Conservation (phyloP, 2,329 filamentous ascomycete species). For the Hypoxylon sp. region DNA sequence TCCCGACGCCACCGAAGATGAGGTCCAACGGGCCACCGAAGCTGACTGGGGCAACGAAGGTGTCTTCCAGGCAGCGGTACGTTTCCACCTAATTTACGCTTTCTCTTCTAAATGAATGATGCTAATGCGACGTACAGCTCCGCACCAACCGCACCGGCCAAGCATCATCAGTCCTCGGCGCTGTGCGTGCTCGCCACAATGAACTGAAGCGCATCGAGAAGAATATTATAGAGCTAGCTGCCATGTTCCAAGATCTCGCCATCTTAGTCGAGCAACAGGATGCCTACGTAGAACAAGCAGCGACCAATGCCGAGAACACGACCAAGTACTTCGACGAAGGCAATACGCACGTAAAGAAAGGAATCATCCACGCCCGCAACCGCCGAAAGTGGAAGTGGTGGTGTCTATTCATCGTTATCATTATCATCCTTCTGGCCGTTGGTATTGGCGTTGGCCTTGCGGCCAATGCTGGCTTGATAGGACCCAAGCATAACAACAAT, state of each 20-base stretch:
- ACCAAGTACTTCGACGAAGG: conserved; percentile 75
- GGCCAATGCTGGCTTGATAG: conserved; percentile 19
- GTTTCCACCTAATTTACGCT: conserved; percentile 51
- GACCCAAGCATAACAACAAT: neutral
- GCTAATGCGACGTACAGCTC: conserved; percentile 63
- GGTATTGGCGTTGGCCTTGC: conserved; percentile 60
- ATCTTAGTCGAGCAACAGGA: conserved; percentile 81
- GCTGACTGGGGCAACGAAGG: conserved; percentile 82
- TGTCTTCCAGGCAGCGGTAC: conserved; percentile 84
- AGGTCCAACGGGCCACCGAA: conserved; percentile 76
- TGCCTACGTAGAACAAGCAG: conserved; percentile 69
- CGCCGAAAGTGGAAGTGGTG: conserved; percentile 86
- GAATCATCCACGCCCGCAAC: conserved; percentile 74
- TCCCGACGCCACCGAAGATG: conserved; percentile 79
- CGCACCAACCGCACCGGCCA: conserved; percentile 80
- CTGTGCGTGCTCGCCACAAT: conserved; percentile 84
- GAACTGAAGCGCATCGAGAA: conserved; percentile 85
- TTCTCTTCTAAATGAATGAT: conserved; percentile 8
- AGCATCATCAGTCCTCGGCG: conserved; percentile 78
- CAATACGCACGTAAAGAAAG: conserved; percentile 76
- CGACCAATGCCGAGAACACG: conserved; percentile 74
- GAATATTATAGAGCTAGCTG: conserved; percentile 76
- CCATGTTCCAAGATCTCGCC: conserved; percentile 80
- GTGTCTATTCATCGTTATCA: conserved; percentile 73
- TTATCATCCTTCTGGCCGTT: conserved; percentile 67